Evolutionary conservation across 371 early-diverging fungal species (phyloP).

Genomic region (Batkoa obscura): DNA sequence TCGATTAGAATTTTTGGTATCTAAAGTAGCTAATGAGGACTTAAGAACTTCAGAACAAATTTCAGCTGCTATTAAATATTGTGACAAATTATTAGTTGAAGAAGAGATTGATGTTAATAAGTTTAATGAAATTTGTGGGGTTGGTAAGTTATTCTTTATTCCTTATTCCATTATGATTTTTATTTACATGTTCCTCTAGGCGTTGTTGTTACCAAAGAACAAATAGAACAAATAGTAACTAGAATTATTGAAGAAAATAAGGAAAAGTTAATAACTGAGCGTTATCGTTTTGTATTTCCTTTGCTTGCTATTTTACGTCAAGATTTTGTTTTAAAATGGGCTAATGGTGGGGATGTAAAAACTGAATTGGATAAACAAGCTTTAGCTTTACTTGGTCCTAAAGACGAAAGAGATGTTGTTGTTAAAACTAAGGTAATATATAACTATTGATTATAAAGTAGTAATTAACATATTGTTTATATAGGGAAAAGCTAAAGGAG

Average conservation of each 20-base stretch:
- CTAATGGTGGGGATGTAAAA: conserved; percentile 69
- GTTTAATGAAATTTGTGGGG: conserved; percentile 72
- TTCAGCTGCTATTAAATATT: conserved; percentile 77
- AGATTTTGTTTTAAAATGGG: conserved; percentile 64
- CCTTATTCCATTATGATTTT: neutral
- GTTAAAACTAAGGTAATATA: conserved; percentile 35
- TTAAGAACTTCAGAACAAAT: conserved; percentile 64
- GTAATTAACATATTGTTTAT: too few relatives aligned
- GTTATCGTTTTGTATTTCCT: conserved; percentile 60
- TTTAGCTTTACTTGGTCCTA: conserved; percentile 71
- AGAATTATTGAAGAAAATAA: conserved; percentile 38
- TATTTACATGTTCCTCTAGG: conserved; percentile 21
- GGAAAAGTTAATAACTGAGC: conserved; percentile 51
- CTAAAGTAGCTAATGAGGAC: conserved; percentile 33
- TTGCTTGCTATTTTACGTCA: conserved; percentile 52
- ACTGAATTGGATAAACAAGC: conserved; percentile 67
- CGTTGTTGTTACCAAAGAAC: conserved; percentile 52
- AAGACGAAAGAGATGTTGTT: conserved; percentile 81
- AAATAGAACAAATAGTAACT: conserved; percentile 30
- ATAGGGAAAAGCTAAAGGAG: conserved; percentile 19
- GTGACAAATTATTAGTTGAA: conserved; percentile 21
- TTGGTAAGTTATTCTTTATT: conserved; percentile 60
- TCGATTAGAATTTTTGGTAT: conserved; percentile 55
- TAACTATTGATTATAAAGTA: too few relatives aligned
- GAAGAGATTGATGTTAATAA: conserved; percentile 31